Evolutionary conservation across 495 filamentous ascomycete genomes (phyloP).

Genomic region (Neurospora sp.): DNA sequence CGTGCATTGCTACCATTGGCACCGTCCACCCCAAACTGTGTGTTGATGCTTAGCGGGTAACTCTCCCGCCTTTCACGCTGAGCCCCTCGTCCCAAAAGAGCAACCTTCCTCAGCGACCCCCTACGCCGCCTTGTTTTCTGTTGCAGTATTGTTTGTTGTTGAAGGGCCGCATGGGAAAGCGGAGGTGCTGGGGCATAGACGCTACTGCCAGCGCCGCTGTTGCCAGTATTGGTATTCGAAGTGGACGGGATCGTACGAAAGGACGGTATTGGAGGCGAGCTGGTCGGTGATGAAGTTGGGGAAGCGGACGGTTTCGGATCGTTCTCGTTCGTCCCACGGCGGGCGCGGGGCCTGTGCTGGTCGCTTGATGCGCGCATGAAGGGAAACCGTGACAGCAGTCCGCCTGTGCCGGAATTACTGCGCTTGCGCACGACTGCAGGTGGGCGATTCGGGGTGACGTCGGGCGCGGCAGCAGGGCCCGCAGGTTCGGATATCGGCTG

Average conservation of each 20-base stretch:
- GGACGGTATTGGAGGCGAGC: conserved; percentile 15
- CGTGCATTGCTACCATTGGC: background rate
- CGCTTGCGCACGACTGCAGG: conserved; percentile 17
- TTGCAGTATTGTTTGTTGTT: conserved; percentile 49
- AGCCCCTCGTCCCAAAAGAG: conserved; percentile 59
- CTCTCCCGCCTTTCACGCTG: conserved; percentile 45
- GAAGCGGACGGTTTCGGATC: conserved; percentile 7
- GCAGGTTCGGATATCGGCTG: conserved; percentile 6
- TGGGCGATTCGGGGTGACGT: conserved; percentile 12
- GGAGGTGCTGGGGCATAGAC: conserved; percentile 24
- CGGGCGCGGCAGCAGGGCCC: conserved; percentile 2
- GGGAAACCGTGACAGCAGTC: conserved; percentile 50
- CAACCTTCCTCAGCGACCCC: conserved; percentile 71
- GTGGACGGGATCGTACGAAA: conserved; percentile 18
- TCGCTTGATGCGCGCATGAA: conserved; percentile 47
- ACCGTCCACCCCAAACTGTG: conserved; percentile 10
- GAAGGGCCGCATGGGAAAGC: conserved; percentile 33
- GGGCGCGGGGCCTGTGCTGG: conserved; percentile 30
- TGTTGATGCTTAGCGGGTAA: conserved; percentile 38
- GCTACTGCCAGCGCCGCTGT: conserved; percentile 24
- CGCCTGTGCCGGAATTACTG: conserved; percentile 33
- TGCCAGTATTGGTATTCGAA: background rate
- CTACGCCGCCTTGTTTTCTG: conserved; percentile 65
- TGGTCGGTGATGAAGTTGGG: conserved; percentile 14
- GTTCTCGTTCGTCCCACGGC: conserved; percentile 28